Evolutionary conservation across 2,329 filamentous ascomycete genomes (phyloP).

Genomic region (Alternaria rosae): DNA sequence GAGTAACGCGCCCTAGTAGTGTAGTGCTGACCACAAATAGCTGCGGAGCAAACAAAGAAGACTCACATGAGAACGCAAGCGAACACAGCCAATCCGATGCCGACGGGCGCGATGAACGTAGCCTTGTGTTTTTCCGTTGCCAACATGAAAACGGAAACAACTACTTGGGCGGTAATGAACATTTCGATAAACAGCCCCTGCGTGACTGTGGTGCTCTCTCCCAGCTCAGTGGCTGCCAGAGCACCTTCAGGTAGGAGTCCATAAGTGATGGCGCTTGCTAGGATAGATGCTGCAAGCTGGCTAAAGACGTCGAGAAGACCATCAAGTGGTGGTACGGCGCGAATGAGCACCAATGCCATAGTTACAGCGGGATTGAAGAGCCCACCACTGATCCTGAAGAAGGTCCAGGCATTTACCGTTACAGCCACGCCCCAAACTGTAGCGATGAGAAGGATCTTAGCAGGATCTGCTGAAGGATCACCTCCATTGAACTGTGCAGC

Average conservation of each 20-base stretch:
- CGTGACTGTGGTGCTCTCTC: neutral
- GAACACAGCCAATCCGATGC: neutral
- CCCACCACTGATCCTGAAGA: neutral
- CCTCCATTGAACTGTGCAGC: neutral
- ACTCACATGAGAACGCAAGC: neutral
- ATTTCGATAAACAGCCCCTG: neutral
- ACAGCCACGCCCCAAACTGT: neutral
- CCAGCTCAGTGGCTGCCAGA: neutral
- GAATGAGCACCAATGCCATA: neutral
- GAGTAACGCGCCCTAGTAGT: neutral
- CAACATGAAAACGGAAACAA: neutral
- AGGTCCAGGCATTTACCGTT: constrained; percentile 1
- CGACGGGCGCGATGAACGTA: neutral
- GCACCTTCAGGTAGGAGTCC: neutral
- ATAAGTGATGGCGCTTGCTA: neutral
- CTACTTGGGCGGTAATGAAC: neutral
- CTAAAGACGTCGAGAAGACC: neutral
- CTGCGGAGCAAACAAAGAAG: neutral
- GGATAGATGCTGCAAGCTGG: neutral
- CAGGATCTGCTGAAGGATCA: neutral
- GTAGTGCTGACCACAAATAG: neutral
- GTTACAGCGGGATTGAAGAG: neutral
- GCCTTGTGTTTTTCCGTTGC: neutral
- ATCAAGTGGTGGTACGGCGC: neutral
- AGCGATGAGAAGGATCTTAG: neutral